Percentiles rank a stretch among this genome's conserved stretches.
Conservation (phyloP, 2,329 filamentous ascomycete genomes). For the Escovopsis weberi region DNA sequence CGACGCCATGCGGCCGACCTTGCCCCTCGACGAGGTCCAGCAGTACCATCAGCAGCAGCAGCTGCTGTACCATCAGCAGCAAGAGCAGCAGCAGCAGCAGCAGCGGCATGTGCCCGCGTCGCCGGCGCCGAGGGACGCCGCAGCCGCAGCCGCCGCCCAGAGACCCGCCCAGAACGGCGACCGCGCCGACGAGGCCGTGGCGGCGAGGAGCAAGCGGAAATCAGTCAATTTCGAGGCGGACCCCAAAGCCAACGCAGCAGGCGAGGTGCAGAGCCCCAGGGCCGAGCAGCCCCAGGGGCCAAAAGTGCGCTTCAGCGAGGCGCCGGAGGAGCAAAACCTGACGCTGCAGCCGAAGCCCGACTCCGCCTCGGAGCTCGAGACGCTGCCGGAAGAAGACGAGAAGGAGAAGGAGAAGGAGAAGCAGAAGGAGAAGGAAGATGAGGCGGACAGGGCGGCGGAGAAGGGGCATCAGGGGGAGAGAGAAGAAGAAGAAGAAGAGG, state of each 20-base stretch:
- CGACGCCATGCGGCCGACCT: constrained; percentile 50
- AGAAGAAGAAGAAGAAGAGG: constrained; percentile 17
- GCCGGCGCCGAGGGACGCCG: constrained; percentile 20
- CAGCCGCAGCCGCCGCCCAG: constrained; percentile 8
- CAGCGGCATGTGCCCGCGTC: constrained; percentile 11
- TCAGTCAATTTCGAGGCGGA: neutral
- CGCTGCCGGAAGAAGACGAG: neutral
- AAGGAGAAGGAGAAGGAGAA: constrained; percentile 10
- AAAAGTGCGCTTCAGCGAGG: too few species aligned
- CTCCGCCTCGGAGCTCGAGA: too few species aligned
- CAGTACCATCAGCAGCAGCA: neutral
- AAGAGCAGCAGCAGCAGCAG: too few species aligned
- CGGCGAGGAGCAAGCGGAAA: constrained; percentile 4
- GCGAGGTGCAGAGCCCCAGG: too few species aligned
- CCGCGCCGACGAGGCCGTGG: constrained; percentile 13
- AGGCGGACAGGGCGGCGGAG: constrained; percentile 15
- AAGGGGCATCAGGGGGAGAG: constrained; percentile 23
- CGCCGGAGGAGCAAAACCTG: too few species aligned
- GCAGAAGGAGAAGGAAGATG: constrained; percentile 9
- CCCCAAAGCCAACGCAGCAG: too few species aligned
- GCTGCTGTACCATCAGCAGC: too few species aligned
- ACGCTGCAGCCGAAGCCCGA: too few species aligned
- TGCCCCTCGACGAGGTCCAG: constrained; percentile 20
- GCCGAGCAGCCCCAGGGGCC: neutral
- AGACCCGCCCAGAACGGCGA: constrained; percentile 11